Evolutionary conservation across 2,329 filamentous ascomycete genomes (phyloP).

Genomic region (Pestalotiopsis sp.): DNA sequence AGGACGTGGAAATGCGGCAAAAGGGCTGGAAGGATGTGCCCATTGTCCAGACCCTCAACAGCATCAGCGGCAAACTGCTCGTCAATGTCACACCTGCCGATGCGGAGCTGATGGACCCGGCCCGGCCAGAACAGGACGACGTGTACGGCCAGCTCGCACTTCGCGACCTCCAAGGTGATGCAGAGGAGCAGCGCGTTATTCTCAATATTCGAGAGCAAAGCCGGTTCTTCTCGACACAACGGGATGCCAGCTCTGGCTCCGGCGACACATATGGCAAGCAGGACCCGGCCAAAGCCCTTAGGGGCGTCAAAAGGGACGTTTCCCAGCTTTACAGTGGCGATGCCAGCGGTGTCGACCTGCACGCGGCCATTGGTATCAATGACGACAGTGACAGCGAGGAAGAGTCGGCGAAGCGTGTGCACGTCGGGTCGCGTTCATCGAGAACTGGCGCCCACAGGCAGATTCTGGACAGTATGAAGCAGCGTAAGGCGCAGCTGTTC

Average conservation of each 20-base stretch:
- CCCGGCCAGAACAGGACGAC: slow-evolving; percentile 72
- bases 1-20: slow-evolving; percentile 89
- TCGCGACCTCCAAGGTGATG: slow-evolving; percentile 76
- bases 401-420: slow-evolving; percentile 54
- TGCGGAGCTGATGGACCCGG: slow-evolving; percentile 63
- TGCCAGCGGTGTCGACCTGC: slow-evolving; percentile 60
- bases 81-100: slow-evolving; percentile 83
- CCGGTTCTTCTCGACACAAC: slow-evolving; percentile 72
- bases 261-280: slow-evolving; percentile 66
- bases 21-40: slow-evolving; percentile 71
- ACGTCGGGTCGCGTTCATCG: slow-evolving; percentile 71
- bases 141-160: slow-evolving; percentile 76
- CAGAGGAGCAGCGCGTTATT: slow-evolving; percentile 75
- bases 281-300: slow-evolving; percentile 69
- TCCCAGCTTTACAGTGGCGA: slow-evolving; percentile 50
- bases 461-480: slow-evolving; percentile 65
- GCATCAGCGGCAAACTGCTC: slow-evolving; percentile 90
- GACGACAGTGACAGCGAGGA: slow-evolving; percentile 72
- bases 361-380: slow-evolving; percentile 66
- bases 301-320: slow-evolving; percentile 65
- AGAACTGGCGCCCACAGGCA: slow-evolving; percentile 66
- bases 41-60: slow-evolving; percentile 88
- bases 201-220: slow-evolving; percentile 89
- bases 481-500: slow-evolving; percentile 62
- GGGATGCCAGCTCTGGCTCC: slow-evolving; percentile 48